Evolutionary conservation across 305 asterid species (phyloP), one percentile per base, ranked within the genome.

Genomic region (Fraxinus latifolia): DNA sequence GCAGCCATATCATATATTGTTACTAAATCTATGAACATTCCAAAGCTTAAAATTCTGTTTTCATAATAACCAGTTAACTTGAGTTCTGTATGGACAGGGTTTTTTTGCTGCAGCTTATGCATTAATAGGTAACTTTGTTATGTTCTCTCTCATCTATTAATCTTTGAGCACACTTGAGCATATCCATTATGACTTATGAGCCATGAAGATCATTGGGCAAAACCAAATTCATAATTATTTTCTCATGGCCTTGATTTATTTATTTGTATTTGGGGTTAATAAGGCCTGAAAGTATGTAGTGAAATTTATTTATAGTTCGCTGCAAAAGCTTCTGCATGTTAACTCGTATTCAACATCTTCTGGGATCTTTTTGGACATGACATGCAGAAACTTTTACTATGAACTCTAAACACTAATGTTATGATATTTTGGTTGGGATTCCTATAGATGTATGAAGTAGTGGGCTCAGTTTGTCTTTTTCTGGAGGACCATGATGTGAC

Each of bases 51-150:
- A 33, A 8, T 33, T 58, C 6, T 73, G 76, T 80, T 82, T 84
- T 21, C 68, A 1, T 73, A 19, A 37, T 19, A 55, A 71, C 65
- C 70, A 31, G 37, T 58, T 83, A 34, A 77, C 60, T 5, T 53
- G 39, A 44, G 37, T 74, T 80, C 83, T 81, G 78, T 39, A 58
- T 84, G 82, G 73, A 82, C 95, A 95, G 97, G 99, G 93, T 71
- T 74, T 87, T 27, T 81, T 83, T 84, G 97, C 93, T 44, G 89
- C 91, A 37, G 87, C 91, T 83, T 95, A 89, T 81, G 91, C 92
- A 8, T 67, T 90, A 62, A 32, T 80, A 86, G 99, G 98, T 95
- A 87, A 87, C 82, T 31, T 8, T 11, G 68, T 78, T 84, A 36
- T 83, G 68, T 33, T 78, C 78, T 78, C 83, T 74, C 84, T 67